phyloP scores from a whole-genome alignment of 2,329 filamentous ascomycete genomes.

The Colletotrichum salicis region DNA sequence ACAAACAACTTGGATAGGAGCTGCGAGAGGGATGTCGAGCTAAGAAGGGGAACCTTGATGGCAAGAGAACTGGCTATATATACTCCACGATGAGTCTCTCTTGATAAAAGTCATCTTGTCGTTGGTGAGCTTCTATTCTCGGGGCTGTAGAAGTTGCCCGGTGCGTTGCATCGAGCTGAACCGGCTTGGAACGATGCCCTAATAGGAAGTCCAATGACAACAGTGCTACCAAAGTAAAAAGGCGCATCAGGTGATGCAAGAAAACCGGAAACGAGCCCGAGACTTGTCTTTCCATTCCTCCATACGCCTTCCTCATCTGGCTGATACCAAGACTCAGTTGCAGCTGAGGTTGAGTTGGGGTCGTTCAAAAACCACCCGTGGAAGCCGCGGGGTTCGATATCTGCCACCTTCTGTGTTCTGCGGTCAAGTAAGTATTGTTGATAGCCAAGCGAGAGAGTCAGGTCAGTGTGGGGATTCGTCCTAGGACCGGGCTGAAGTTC shows the following conservation, averaged over 20 bases:
- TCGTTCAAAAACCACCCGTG: neutral
- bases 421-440: neutral
- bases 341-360: neutral
- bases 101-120: neutral
- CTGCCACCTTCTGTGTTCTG: neutral
- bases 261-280: neutral
- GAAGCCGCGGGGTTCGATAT: neutral
- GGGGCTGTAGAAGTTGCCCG: neutral
- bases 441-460: neutral
- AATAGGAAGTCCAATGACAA: neutral
- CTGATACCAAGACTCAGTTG: neutral
- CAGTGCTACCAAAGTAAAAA: neutral
- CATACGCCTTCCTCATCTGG: constrained; percentile 19
- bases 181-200: neutral
- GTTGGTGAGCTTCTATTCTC: neutral
- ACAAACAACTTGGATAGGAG: neutral
- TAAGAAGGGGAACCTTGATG: constrained; percentile 9
- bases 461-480: neutral
- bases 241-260: neutral
- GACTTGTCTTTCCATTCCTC: neutral
- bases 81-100: neutral
- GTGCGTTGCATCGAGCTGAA: neutral
- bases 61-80: constrained; percentile 1
- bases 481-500: neutral
- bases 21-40: constrained; percentile 18